phyloP scores from a whole-genome alignment of 1,284 basidiomycete species.

The Pascua sp. region DNA sequence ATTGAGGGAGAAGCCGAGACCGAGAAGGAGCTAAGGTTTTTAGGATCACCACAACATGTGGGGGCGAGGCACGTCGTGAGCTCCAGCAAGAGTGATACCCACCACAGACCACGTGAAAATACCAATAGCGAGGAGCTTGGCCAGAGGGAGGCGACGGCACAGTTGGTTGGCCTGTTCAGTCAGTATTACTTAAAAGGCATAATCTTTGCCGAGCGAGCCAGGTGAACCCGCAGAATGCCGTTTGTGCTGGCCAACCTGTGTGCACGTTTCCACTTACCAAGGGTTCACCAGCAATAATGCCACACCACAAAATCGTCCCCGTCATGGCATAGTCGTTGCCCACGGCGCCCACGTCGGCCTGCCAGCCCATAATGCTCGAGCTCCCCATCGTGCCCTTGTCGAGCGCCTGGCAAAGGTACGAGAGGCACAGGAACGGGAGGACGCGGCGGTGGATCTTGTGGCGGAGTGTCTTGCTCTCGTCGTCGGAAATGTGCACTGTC shows the following conservation, averaged over 20 bases:
- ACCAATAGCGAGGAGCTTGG: constrained; percentile 22
- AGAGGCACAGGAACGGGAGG: constrained; percentile 9
- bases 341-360: constrained; percentile 25
- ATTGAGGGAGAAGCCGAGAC: constrained; percentile 67
- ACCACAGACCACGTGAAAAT: constrained; percentile 27
- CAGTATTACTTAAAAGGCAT: too few relatives aligned
- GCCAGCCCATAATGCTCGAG: constrained; percentile 36
- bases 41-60: too few relatives aligned
- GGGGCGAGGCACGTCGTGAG: too few relatives aligned
- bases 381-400: constrained; percentile 23
- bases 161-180: constrained; percentile 31
- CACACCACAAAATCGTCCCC: constrained; percentile 24
- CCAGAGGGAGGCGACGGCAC: constrained; percentile 26
- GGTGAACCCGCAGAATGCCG: too few relatives aligned
- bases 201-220: too few relatives aligned
- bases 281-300: constrained; percentile 29
- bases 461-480: constrained; percentile 19
- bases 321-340: constrained; percentile 36
- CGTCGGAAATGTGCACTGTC: constrained; percentile 10
- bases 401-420: constrained; percentile 14
- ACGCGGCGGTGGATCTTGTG: constrained; percentile 5
- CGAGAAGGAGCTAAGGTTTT: constrained; percentile 56
- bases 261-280: too few relatives aligned
- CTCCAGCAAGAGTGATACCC: too few relatives aligned
- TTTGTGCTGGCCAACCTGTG: too few relatives aligned